A percentile compares a stretch with the other conserved stretches of the same genome.
Evolutionary conservation across 305 asterid species (phyloP).

Genomic region (Nicotiana rustica): DNA sequence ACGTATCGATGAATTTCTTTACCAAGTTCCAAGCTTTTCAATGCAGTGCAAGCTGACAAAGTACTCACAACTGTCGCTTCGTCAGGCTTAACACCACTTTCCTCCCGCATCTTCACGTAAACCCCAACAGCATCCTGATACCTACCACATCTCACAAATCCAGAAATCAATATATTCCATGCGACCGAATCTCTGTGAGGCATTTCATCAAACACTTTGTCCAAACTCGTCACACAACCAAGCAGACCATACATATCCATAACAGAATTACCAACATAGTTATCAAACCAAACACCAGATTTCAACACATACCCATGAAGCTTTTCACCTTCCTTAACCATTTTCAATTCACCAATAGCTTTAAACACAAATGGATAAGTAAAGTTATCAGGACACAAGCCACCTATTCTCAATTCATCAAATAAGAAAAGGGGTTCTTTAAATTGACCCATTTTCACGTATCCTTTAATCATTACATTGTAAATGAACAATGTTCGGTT

Average conservation of each 20-base stretch:
- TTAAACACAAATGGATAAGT: constrained; percentile 85
- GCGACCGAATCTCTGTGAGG: constrained; percentile 58
- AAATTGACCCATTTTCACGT: constrained; percentile 54
- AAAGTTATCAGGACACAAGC: constrained; percentile 76
- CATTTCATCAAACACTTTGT: constrained; percentile 71
- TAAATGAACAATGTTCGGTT: constrained; percentile 67
- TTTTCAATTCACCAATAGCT: constrained; percentile 63
- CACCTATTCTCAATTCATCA: constrained; percentile 64
- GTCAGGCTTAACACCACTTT: constrained; percentile 50
- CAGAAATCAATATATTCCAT: constrained; percentile 72
- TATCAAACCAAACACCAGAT: constrained; percentile 65
- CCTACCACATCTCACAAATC: constrained; percentile 53
- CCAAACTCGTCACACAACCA: constrained; percentile 47
- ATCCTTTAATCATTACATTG: constrained; percentile 79
- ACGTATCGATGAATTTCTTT: constrained; percentile 62
- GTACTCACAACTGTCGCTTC: constrained; percentile 78
- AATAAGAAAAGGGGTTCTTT: constrained; percentile 64
- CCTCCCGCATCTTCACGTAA: constrained; percentile 55
- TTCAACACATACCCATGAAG: constrained; percentile 80
- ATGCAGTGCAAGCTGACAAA: constrained; percentile 69
- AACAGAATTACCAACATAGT: constrained; percentile 62
- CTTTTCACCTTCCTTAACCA: constrained; percentile 64
- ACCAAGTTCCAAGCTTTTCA: constrained; percentile 63
- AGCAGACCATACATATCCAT: constrained; percentile 64
- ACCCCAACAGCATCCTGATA: constrained; percentile 59